Evolutionary conservation across 768 basidiomycete genomes (phyloP), one percentile per base, ranked within the genome.

Genomic region (Suillus variegatus): DNA sequence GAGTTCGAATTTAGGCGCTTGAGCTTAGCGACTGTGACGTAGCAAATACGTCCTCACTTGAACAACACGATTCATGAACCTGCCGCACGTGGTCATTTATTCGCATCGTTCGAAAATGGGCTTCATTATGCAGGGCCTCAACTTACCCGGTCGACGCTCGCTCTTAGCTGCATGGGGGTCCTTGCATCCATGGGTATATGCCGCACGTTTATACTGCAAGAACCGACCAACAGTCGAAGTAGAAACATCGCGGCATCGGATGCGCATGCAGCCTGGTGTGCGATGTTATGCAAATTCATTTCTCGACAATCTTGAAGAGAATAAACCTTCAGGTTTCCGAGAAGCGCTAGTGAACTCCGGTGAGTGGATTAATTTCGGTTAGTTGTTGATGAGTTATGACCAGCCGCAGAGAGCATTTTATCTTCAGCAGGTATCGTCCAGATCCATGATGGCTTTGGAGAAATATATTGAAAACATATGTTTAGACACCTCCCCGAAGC

Each of bases 401-500:
- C 12, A 55, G 54, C 54, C 13, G 7, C 25, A 60, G 58, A 60
- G 18, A 43, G 25, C 18, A 20, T 41, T 4, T 13, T 28, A 12
- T 60, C 58, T 60, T 60, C 58, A 41, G 22, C 58, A 60, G 58
- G 58, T 60, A 43, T 13, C 43, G 12, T 12, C 40, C 18, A 41
- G 1, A 10, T 58, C 25, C 28, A 18, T 16, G 5, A 41, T 12
- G 5, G 18, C 9, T 41, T 28, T 41, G 38, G 18, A 41, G 25
- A 25, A 6, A 6, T 28, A 18, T 28, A 13, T 38, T 38, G n/a
- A 40, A 56, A 28, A 41, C 25, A 32, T 41, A 58, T 41, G 16
- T 58, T 12, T 58, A 60, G 58, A 43, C 18, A 60, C 5, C 41
- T 1, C 5, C 14, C 18, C 71, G 73, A 36, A 65, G n/a, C 38